These are phyloP conservation scores for Tuctoria greenei DNA, from an alignment of 176 grass and related monocot species.

Conservation along the genomic window DNA sequence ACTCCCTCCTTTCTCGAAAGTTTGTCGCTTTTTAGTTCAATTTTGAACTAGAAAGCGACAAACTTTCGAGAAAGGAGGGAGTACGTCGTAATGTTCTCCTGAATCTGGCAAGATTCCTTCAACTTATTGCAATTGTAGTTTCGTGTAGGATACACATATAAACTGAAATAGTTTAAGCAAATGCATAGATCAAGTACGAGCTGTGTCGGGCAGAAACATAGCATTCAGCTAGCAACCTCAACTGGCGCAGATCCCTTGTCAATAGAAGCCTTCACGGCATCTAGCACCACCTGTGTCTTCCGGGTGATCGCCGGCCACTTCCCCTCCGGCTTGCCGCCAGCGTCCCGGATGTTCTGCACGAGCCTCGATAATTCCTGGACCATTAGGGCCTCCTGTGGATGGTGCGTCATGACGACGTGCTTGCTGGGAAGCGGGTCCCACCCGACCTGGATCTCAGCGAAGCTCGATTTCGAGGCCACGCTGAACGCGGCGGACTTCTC, in stretches of 20 bases:
- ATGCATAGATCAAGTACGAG: background rate
- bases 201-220: background rate
- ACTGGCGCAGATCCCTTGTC: conserved; percentile 48
- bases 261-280: conserved; percentile 69
- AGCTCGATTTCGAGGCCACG: conserved; percentile 41
- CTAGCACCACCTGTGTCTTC: conserved; percentile 73
- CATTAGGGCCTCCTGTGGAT: conserved; percentile 68
- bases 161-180: background rate
- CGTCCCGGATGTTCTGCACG: conserved; percentile 54
- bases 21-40: too few species aligned
- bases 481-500: conserved; percentile 43
- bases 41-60: too few species aligned
- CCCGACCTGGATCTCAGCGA: conserved; percentile 38
- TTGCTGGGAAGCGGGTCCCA: conserved; percentile 61
- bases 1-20: too few species aligned
- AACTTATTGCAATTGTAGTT: conserved; percentile 3
- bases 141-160: background rate
- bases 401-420: conserved; percentile 39
- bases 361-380: conserved; percentile 65
- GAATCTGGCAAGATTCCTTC: background rate
- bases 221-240: conserved; percentile 39
- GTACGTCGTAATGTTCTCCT: background rate
- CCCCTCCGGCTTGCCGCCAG: conserved; percentile 48
- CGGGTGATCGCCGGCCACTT: conserved; percentile 68
- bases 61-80: too few species aligned